Evolutionary conservation across 441 rosid species (phyloP), one percentile per base, ranked within the genome.

Genomic region (Arabidopsis lyrata): DNA sequence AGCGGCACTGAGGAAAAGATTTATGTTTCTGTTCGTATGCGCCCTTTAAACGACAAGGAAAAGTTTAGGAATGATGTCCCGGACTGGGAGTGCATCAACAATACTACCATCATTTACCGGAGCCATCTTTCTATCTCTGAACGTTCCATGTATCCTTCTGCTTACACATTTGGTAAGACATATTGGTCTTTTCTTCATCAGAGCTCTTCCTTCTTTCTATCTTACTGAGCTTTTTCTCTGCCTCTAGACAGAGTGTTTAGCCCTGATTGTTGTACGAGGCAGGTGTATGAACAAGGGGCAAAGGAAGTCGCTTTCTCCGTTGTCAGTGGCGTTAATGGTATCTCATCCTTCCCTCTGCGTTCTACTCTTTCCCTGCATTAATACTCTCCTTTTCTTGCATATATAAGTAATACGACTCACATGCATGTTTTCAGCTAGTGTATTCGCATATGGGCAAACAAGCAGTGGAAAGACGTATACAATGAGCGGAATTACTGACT

Each of bases 391-490:
- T 29, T 15, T 44, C 57, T 47, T 41, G 12, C 84, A 82, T 60
- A 22, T 22, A 68, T 49, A 8, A n/a, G n/a, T n/a, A n/a, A n/a
- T n/a, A n/a, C n/a, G n/a, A 14, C 5, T 41, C 49, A n/a, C 49
- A 64, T 60, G 8, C 73, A 34, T 70, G 0, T 31, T 67, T 88
- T 74, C 85, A 96, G 99, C 97, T 6, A 96, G 97, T 78, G 86
- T 91, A 66, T 96, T 96, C 70, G 97, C 97, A 44, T 96, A 96
- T 79, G 98, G 98, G 63, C 99, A 95, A 87, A 95, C 97, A 41
- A 86, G 96, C 72, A 92, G 97, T 59, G 98, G 97, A 83, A 93
- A 93, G 85, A 91, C 98, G 12, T 93, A 83, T 79, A 90, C 99
- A 24, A 95, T 95, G 98, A 78, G 71, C 77, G 97, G 98, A 74